Percentiles rank a stretch among this genome's conserved stretches.
Conservation (phyloP, 352 stramenopile species). For the Globisporangium alternatum region DNA sequence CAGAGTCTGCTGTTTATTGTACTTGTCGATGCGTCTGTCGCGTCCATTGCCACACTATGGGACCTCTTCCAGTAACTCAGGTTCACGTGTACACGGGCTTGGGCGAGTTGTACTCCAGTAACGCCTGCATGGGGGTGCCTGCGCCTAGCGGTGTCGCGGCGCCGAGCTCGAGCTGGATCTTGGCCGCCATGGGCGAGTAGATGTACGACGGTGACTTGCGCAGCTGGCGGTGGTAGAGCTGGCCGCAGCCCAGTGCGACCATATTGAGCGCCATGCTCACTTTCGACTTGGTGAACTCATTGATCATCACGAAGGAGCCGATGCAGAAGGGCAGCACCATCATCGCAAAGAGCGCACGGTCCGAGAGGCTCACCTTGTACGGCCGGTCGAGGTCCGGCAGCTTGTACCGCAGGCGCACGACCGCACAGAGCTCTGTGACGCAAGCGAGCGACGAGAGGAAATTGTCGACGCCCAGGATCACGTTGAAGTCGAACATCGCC, state of each 20-base stretch:
- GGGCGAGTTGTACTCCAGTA: conserved; percentile 11
- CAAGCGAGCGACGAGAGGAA: conserved; percentile 69
- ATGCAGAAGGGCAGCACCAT: conserved; percentile 59
- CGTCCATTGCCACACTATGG: too few relatives aligned
- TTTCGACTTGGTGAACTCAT: conserved; percentile 77
- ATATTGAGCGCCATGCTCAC: conserved; percentile 57
- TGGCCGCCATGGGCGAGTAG: conserved; percentile 24
- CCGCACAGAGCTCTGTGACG: conserved; percentile 72
- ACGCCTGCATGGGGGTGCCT: conserved; percentile 9
- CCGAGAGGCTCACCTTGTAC: conserved; percentile 71
- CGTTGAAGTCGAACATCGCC: conserved; percentile 77
- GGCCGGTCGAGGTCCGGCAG: conserved; percentile 74
- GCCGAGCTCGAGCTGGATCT: conserved; percentile 26
- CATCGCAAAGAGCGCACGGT: conserved; percentile 37
- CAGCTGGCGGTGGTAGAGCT: conserved; percentile 58
- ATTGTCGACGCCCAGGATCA: conserved; percentile 79
- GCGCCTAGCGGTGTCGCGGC: conserved; percentile 13
- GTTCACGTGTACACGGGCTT: conserved; percentile 12
- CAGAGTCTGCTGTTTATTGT: too few relatives aligned
- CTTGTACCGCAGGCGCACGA: conserved; percentile 29
- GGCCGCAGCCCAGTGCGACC: conserved; percentile 41
- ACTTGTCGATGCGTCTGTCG: too few relatives aligned
- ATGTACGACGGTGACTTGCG: conserved; percentile 33
- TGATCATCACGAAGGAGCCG: conserved; percentile 72
- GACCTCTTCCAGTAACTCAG: too few relatives aligned